phyloP scores from a whole-genome alignment of 441 rosid species.

The Erysimum cheiri region DNA sequence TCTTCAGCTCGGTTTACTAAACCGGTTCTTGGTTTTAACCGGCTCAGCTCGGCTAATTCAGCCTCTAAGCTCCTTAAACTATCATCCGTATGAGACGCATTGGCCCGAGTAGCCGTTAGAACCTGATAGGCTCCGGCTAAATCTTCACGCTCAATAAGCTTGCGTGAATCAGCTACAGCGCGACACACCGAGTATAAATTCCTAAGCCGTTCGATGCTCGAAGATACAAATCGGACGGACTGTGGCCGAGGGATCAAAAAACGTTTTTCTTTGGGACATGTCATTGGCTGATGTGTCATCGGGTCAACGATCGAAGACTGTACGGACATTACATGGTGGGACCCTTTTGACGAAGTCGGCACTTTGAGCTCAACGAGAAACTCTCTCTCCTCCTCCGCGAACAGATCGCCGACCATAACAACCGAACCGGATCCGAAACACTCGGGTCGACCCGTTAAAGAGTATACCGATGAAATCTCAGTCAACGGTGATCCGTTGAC shows the following conservation, averaged over 20 bases:
- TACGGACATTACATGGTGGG: constrained; percentile 49
- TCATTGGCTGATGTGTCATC: constrained; percentile 15
- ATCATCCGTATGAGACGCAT: constrained; percentile 45
- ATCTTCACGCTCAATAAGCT: constrained; percentile 37
- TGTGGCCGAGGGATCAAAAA: constrained; percentile 41
- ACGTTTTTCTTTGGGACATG: constrained; percentile 33
- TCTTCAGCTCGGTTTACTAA: constrained; percentile 47
- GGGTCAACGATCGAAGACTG: constrained; percentile 43
- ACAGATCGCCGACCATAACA: constrained; percentile 60
- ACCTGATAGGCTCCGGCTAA: constrained; percentile 42
- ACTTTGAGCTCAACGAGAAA: constrained; percentile 71
- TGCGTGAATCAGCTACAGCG: constrained; percentile 39
- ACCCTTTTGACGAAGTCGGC: constrained; percentile 49
- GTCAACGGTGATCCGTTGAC: constrained; percentile 65
- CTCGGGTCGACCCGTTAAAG: constrained; percentile 51
- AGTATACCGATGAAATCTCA: constrained; percentile 69
- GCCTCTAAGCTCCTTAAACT: constrained; percentile 59
- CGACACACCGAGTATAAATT: constrained; percentile 27
- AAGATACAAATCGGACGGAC: constrained; percentile 18
- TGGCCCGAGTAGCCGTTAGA: constrained; percentile 35
- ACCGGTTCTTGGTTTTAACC: constrained; percentile 44
- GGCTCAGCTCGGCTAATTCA: constrained; percentile 66
- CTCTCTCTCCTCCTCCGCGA: constrained; percentile 79
- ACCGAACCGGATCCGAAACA: constrained; percentile 53
- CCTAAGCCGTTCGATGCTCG: constrained; percentile 43